Conservation (phyloP, 768 basidiomycete species). For the Sporobolomyces roseus region DNA sequence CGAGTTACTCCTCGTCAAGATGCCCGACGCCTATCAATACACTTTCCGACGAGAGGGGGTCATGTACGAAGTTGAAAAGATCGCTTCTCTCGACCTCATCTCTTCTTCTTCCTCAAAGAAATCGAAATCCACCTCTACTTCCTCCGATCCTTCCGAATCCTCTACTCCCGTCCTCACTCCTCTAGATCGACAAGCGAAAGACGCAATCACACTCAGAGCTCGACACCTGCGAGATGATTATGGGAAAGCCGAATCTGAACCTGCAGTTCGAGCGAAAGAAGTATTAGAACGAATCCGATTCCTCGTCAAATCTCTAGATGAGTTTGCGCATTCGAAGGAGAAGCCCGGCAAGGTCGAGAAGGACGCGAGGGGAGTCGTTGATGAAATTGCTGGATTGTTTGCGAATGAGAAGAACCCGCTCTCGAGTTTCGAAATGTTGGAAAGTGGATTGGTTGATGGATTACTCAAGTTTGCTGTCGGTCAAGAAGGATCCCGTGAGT, state of each 20-base stretch:
- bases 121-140: constrained; percentile 5
- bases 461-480: constrained; percentile 73
- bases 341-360: constrained; percentile 56
- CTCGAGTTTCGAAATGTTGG: constrained; percentile 90
- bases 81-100: constrained; percentile 64
- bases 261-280: constrained; percentile 54
- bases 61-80: constrained; percentile 81
- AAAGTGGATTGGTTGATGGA: constrained; percentile 87
- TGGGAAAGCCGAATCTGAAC: constrained; percentile 49
- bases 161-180: constrained; percentile 55
- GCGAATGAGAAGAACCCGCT: constrained; percentile 60
- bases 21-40: constrained; percentile 77
- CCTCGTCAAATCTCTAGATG: constrained; percentile 64
- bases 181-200: constrained; percentile 54
- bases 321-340: constrained; percentile 25
- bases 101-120: constrained; percentile 51
- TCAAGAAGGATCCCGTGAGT: constrained; percentile 32
- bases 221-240: constrained; percentile 82
- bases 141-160: constrained; percentile 41
- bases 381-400: constrained; percentile 76
- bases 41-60: constrained; percentile 93
- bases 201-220: constrained; percentile 86
- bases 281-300: constrained; percentile 56
- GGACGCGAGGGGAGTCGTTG: constrained; percentile 60
- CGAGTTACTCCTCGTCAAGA: constrained; percentile 79